phyloP scores from a whole-genome alignment of 495 filamentous ascomycete genomes.

The Penicillium simplicissimum region DNA sequence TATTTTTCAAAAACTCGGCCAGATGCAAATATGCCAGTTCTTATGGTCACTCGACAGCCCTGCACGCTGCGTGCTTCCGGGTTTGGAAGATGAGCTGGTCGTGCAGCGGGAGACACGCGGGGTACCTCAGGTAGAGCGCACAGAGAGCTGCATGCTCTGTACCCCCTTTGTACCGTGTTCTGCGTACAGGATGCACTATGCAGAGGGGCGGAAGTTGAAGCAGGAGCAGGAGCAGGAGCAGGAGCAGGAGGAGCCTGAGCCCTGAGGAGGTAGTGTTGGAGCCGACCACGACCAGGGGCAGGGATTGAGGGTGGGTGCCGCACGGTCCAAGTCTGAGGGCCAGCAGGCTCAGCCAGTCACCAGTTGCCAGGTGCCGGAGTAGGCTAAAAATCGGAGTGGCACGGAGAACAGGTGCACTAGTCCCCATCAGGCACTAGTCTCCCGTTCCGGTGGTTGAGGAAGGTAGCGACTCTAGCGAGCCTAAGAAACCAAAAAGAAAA shows the following conservation, averaged over 20 bases:
- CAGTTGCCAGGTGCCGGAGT: constrained; percentile 16
- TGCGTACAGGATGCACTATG: background rate
- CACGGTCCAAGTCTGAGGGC: constrained; percentile 30
- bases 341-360: constrained; percentile 10
- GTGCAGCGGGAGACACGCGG: constrained; percentile 9
- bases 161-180: background rate
- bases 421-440: background rate
- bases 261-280: background rate
- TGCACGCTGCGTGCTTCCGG: constrained; percentile 20
- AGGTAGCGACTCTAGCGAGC: background rate
- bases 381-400: constrained; percentile 32
- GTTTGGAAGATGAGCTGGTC: constrained; percentile 24
- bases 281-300: constrained; percentile 9
- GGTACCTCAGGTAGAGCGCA: background rate
- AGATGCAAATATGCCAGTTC: background rate
- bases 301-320: constrained; percentile 22
- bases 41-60: constrained; percentile 18
- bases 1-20: background rate
- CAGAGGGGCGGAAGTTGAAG: background rate
- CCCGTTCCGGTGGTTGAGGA: background rate
- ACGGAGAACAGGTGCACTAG: constrained; percentile 33
- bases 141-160: background rate
- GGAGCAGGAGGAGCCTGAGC: too few species aligned
- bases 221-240: background rate
- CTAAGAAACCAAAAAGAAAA: background rate